These are phyloP conservation scores for Xylariomycetidae sp. DNA, from an alignment of 2,329 filamentous ascomycete species.

Conservation along the genomic window DNA sequence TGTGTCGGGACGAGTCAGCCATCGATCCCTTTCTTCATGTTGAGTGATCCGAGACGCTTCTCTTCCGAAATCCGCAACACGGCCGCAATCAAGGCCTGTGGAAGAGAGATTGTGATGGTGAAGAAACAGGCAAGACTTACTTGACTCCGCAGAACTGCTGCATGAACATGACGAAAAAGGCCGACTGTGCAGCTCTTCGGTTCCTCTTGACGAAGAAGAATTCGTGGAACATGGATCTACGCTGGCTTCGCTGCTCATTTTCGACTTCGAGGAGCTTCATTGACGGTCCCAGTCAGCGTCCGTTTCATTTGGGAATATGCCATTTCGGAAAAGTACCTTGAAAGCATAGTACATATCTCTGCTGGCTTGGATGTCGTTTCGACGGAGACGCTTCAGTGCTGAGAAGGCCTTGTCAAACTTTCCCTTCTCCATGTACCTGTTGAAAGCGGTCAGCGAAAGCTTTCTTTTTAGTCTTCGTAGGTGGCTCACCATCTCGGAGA, in stretches of 20 bases:
- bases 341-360: constrained; percentile 34
- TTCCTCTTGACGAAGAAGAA: constrained; percentile 53
- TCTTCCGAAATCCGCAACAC: too few relatives aligned
- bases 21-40: too few relatives aligned
- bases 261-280: constrained; percentile 45
- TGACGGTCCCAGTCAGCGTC: too few relatives aligned
- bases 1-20: too few relatives aligned
- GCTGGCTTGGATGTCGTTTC: constrained; percentile 45
- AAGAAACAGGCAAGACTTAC: too few relatives aligned
- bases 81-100: too few relatives aligned
- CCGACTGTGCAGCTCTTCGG: constrained; percentile 58
- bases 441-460: neutral
- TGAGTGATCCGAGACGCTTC: too few relatives aligned
- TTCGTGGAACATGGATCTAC: constrained; percentile 27
- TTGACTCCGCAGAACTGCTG: constrained; percentile 52
- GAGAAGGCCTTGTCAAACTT: constrained; percentile 38
- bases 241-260: constrained; percentile 17
- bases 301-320: too few relatives aligned
- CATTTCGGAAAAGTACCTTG: constrained; percentile 24
- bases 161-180: constrained; percentile 61
- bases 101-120: too few relatives aligned
- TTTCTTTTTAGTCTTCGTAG: neutral
- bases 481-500: constrained; percentile 35
- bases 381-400: constrained; percentile 39
- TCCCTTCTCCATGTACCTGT: constrained; percentile 37